These are phyloP conservation scores for Chimonanthus praecox DNA, from an alignment of 164 flowering plant species.

Conservation along the genomic window DNA sequence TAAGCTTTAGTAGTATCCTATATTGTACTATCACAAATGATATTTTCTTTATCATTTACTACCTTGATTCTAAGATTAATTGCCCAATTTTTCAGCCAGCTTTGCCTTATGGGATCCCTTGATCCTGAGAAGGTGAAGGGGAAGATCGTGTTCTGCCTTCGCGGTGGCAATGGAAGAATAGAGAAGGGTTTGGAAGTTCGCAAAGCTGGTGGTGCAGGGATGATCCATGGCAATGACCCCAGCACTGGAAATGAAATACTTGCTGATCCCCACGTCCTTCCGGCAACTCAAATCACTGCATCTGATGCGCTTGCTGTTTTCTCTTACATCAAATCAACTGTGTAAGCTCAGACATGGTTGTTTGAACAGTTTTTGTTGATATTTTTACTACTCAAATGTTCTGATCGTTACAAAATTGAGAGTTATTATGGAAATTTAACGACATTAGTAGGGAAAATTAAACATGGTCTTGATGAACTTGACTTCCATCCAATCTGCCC, in stretches of 20 bases:
- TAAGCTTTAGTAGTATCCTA: not conserved
- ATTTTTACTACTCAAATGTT: not conserved
- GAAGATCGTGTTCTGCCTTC: conserved; percentile 50
- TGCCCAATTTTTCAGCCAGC: not conserved
- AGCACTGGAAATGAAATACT: conserved; percentile 26
- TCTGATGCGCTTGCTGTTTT: conserved; percentile 29
- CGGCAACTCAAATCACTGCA: conserved; percentile 42
- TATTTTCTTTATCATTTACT: not conserved
- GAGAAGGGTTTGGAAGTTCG: conserved; percentile 32
- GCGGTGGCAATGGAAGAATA: conserved; percentile 34
- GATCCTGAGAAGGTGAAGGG: conserved; percentile 50
- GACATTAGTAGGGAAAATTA: not conserved
- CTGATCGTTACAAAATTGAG: not conserved
- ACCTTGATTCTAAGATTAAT: no score
- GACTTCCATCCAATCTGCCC: no score
- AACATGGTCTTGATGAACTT: not conserved
- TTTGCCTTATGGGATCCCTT: conserved; percentile 28
- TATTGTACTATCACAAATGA: not conserved
- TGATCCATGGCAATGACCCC: conserved; percentile 41
- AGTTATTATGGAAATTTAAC: not conserved
- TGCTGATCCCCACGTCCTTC: conserved; percentile 45
- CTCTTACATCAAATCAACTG: conserved; percentile 40
- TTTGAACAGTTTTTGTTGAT: not conserved
- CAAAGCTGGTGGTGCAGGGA: conserved; percentile 50
- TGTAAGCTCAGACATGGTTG: conserved; percentile 7